Conservation (phyloP, 2,329 filamentous ascomycete species). For the Cytospora mali region DNA sequence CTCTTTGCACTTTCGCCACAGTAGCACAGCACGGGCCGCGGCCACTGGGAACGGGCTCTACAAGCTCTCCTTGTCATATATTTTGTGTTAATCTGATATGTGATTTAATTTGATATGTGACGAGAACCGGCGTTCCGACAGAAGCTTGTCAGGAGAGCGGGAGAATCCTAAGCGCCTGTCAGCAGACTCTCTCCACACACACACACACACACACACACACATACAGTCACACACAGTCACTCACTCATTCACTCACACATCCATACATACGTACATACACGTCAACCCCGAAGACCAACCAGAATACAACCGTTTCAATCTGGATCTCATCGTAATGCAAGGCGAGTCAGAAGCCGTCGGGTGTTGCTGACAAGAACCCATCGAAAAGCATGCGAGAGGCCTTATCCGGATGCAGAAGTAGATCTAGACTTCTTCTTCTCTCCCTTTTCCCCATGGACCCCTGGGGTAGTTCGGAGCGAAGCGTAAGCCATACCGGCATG, state of each 20-base stretch:
- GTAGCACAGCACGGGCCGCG: neutral
- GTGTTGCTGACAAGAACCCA: neutral
- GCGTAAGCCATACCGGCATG: neutral
- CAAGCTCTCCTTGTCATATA: neutral
- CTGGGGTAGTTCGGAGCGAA: neutral
- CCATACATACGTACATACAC: neutral
- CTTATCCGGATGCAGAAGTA: neutral
- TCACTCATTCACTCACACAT: no score
- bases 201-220: no score
- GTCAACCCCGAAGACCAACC: neutral
- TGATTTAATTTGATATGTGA: neutral
- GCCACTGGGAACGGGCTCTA: neutral
- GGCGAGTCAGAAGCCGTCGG: neutral
- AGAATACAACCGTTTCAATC: neutral
- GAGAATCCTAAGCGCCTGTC: neutral
- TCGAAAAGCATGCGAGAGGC: no score
- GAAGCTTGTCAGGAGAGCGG: neutral
- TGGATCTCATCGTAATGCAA: neutral
- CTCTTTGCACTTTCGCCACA: neutral
- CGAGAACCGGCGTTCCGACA: neutral
- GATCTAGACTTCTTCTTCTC: no score
- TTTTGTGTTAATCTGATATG: no score
- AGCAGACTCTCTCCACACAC: neutral
- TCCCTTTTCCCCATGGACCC: neutral
- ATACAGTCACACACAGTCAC: no score